Evolutionary conservation across 73 alveolate genomes (phyloP), one percentile per base, ranked within the genome.

Genomic region (Paramecium caudatum): DNA sequence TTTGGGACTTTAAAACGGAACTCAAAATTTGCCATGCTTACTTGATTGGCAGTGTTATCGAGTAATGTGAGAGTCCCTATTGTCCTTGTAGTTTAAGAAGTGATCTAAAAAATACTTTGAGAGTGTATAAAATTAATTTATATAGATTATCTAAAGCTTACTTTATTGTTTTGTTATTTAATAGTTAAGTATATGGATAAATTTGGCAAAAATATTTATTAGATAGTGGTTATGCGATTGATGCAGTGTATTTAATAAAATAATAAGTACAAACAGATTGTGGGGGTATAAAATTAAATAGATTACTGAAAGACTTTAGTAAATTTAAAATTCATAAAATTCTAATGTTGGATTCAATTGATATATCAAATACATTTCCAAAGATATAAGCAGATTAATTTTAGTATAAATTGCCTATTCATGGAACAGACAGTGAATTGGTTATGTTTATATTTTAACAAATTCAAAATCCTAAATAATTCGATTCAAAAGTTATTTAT

Each of bases 61-160:
- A 65, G 16, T 65, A 65, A 13, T 65, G 83, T 65, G 83, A 65
- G 17, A 33, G 83, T 21, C 47, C 49, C 16, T 65, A 65, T 65
- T 65, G 83, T 65, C 83, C 83, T 25, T 65, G 83, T 15, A 5
- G 33, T 32, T 65, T 65, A 33, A 65, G 83, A 65, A 33, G 34
- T 33, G 83, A 65, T 65, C 39, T 65, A 65, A 65, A 36, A 32
- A 65, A 65, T 12, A 65, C 49, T 13, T 36, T 65, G 34, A 33
- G 34, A 65, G n/a, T 65, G 83, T 65, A 65, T 25, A 33, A n/a
- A 25, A 65, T 32, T 33, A 32, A 33, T 33, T 33, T 32, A 9
- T 12, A 65, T 32, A 65, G 83, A 13, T 65, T 65, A 36, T 36
- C 47, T 65, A 65, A 65, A 33, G 17, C 47, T 33, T 65, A 65